These are phyloP conservation scores for Carex myosuroides DNA, from an alignment of 176 grass and related monocot species.

Conservation along the genomic window DNA sequence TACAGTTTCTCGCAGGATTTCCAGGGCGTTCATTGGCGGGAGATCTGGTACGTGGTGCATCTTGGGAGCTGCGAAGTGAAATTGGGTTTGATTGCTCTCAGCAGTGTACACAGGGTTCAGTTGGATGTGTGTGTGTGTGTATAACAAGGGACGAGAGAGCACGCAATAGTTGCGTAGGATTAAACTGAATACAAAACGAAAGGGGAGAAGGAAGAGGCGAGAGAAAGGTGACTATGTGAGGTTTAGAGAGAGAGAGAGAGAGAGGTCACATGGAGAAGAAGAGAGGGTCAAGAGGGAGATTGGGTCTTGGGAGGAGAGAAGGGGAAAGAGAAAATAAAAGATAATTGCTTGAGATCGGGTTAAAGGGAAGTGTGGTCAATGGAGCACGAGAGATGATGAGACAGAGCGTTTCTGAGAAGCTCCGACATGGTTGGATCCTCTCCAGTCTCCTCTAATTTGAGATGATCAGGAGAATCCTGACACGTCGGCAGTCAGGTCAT, in stretches of 20 bases:
- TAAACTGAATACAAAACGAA: constrained; percentile 10
- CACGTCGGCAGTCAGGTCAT: neutral
- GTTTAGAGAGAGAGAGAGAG: constrained; percentile 19
- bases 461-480: neutral
- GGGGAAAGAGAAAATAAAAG: constrained; percentile 14
- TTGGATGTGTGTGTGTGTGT: neutral
- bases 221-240: constrained; percentile 30
- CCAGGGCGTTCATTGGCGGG: constrained; percentile 72
- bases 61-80: neutral
- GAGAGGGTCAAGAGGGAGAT: constrained; percentile 30
- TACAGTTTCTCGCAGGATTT: constrained; percentile 84
- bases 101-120: neutral
- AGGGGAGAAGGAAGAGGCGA: constrained; percentile 6
- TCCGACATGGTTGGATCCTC: neutral
- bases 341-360: constrained; percentile 24
- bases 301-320: constrained; percentile 29
- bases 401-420: neutral
- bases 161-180: neutral
- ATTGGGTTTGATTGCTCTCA: constrained; percentile 4
- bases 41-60: constrained; percentile 19
- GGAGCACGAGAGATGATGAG: neutral
- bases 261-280: neutral
- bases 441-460: neutral
- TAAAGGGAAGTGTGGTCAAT: constrained; percentile 15
- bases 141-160: neutral